Conservation (phyloP, 1,139 yeast genomes). For the Protomyces inundatus region DNA sequence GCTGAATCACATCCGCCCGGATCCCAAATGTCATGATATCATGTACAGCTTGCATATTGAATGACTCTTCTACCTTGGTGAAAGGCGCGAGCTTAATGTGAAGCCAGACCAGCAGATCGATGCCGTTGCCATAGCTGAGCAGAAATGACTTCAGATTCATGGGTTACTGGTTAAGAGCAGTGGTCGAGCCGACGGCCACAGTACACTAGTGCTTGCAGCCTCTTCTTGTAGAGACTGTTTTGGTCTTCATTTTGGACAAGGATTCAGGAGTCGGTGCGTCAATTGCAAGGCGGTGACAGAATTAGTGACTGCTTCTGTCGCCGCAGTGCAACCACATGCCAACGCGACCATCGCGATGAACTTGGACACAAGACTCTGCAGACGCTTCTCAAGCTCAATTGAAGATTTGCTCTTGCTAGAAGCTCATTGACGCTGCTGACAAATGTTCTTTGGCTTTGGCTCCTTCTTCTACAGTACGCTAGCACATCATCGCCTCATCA, state of each 20-base stretch:
- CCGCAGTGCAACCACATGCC: background rate
- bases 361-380: background rate
- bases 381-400: too few species aligned
- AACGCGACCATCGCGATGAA: too few species aligned
- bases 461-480: slow-evolving; percentile 55
- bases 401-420: too few species aligned
- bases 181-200: background rate
- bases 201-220: background rate
- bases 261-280: background rate
- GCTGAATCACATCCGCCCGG: slow-evolving; percentile 27
- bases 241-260: background rate
- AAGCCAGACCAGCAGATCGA: slow-evolving; percentile 30
- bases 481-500: background rate
- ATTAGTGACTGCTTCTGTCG: too few species aligned
- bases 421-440: too few species aligned
- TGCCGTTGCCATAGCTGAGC: background rate
- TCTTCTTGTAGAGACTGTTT: background rate
- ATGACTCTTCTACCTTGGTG: slow-evolving; percentile 92
- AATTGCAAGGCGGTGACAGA: background rate
- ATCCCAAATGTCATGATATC: slow-evolving; percentile 68
- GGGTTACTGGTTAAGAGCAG: background rate
- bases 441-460: slow-evolving; percentile 63
- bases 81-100: slow-evolving; percentile 54
- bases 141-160: background rate
- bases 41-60: slow-evolving; percentile 83